Evolutionary conservation across 495 filamentous ascomycete genomes (phyloP).

Genomic region (Bacidia rubella): DNA sequence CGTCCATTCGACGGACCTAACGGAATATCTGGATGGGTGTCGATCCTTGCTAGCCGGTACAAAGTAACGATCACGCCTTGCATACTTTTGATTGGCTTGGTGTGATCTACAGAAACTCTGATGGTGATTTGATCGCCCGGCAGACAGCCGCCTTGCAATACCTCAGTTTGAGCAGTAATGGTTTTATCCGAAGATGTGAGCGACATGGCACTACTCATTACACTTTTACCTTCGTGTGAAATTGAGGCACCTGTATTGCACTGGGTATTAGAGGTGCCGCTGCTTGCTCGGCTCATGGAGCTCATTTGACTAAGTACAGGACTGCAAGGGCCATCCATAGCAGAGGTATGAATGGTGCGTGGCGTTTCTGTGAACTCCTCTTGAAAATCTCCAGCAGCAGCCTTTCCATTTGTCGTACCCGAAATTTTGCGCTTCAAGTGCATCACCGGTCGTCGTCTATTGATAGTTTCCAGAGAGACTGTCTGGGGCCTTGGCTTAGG

Average conservation of each 20-base stretch:
- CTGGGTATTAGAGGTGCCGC: constrained; percentile 42
- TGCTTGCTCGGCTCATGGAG: constrained; percentile 46
- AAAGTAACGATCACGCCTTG: constrained; percentile 87
- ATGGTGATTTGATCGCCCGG: constrained; percentile 73
- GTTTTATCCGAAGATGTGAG: constrained; percentile 28
- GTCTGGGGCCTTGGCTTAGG: constrained; percentile 50
- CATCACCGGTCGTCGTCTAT: constrained; percentile 37
- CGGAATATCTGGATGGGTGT: constrained; percentile 61
- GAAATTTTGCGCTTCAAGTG: constrained; percentile 7
- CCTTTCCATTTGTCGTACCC: neutral
- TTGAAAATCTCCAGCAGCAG: neutral
- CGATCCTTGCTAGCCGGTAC: constrained; percentile 83
- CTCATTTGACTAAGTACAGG: constrained; percentile 52
- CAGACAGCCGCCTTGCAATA: constrained; percentile 70
- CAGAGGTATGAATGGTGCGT: constrained; percentile 8
- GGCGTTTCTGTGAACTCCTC: constrained; percentile 13
- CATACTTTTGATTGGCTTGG: constrained; percentile 72
- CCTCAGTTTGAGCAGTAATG: constrained; percentile 77
- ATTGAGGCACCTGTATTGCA: constrained; percentile 18
- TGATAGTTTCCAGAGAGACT: constrained; percentile 68
- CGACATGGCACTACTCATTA: neutral
- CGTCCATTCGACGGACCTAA: constrained; percentile 45
- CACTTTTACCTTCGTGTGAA: neutral
- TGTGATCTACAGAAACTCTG: constrained; percentile 71
- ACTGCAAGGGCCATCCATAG: constrained; percentile 30